phyloP scores from a whole-genome alignment of 208 protist genomes.

The Acanthamoeba lenticulata region DNA sequence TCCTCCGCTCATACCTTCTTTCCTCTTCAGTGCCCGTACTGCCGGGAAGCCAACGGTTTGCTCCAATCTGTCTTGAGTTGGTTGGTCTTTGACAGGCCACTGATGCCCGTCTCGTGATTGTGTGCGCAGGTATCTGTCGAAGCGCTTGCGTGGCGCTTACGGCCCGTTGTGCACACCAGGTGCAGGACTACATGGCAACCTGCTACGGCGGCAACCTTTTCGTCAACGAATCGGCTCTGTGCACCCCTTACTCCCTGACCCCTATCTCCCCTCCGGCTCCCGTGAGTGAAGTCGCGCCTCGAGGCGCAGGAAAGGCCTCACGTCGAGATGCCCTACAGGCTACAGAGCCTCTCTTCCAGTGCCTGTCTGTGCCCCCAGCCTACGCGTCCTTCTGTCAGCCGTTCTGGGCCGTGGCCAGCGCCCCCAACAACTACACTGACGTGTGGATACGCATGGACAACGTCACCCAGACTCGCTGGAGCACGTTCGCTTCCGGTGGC shows the following conservation, averaged over 20 bases:
- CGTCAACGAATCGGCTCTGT: conserved; percentile 38
- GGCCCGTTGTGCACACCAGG: conserved; percentile 56
- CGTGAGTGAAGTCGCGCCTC: background rate
- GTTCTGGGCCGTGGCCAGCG: conserved; percentile 25
- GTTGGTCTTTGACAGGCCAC: no score
- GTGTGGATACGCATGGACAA: conserved; percentile 65
- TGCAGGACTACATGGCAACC: conserved; percentile 62
- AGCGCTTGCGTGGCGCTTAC: conserved; percentile 28
- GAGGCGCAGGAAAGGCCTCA: background rate
- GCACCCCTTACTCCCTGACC: conserved; percentile 54
- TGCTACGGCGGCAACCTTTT: conserved; percentile 67
- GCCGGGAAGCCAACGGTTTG: background rate
- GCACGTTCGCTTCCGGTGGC: background rate
- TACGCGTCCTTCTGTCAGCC: conserved; percentile 54
- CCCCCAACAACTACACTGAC: conserved; percentile 49
- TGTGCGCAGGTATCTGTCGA: conserved; percentile 34
- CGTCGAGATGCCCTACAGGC: background rate
- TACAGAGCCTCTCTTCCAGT: background rate
- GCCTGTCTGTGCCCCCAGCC: background rate
- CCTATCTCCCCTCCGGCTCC: background rate
- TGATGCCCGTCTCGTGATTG: background rate
- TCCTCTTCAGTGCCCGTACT: conserved; percentile 32
- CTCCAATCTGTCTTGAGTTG: no score
- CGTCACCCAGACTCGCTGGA: background rate
- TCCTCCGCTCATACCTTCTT: background rate